Evolutionary conservation across 306 rosid species (phyloP).

Genomic region (Lathyrus aphaca): DNA sequence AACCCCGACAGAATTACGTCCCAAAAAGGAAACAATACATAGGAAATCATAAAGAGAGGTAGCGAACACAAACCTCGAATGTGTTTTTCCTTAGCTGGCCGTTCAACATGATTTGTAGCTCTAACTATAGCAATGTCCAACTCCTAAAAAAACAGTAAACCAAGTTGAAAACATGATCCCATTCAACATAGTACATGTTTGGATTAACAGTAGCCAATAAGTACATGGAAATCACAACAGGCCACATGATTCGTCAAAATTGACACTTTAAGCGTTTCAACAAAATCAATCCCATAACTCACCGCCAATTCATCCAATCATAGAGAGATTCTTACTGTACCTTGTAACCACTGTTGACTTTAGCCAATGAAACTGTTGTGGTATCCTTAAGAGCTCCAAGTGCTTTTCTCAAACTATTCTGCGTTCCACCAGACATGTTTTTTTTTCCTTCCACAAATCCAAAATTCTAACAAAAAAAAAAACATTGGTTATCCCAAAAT

Average conservation of each 20-base stretch:
- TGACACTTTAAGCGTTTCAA: no score
- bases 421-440: conserved; percentile 84
- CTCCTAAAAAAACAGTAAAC: conserved; percentile 63
- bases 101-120: conserved; percentile 95
- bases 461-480: conserved; percentile 47
- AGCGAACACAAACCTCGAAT: conserved; percentile 62
- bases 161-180: conserved; percentile 35
- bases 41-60: conserved; percentile 15
- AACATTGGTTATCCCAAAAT: conserved; percentile 30
- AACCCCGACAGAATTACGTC: not conserved
- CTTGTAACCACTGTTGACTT: conserved; percentile 99
- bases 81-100: conserved; percentile 89
- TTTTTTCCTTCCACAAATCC: conserved; percentile 47
- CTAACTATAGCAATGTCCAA: conserved; percentile 94
- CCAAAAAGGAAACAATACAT: not conserved
- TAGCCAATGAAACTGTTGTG: conserved; percentile 96
- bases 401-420: conserved; percentile 90
- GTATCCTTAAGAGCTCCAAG: conserved; percentile 96
- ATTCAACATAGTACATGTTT: conserved; percentile 14
- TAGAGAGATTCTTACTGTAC: conserved; percentile 38
- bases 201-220: no score
- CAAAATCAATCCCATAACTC: no score
- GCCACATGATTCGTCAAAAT: no score
- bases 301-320: not conserved
- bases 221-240: no score